Conservation (phyloP, 352 stramenopile species). For the Pythium dissimile region DNA sequence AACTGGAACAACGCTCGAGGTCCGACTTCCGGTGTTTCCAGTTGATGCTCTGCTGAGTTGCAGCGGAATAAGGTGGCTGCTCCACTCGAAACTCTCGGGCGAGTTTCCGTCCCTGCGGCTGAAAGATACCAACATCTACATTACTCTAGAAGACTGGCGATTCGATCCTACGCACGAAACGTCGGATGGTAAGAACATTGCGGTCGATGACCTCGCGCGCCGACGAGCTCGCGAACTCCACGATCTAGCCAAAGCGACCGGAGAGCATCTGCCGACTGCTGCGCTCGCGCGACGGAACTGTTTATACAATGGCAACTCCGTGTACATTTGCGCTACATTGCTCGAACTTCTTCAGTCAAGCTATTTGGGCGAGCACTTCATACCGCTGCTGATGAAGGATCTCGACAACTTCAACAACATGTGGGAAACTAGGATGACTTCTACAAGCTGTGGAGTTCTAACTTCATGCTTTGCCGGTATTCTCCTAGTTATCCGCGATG, state of each 20-base stretch:
- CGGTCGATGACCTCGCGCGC: too few relatives aligned
- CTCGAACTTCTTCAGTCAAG: constrained; percentile 1
- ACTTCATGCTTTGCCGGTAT: background rate
- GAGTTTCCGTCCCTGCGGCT: background rate
- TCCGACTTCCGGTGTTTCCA: background rate
- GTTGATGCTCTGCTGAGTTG: constrained; percentile 2
- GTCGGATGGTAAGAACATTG: too few relatives aligned
- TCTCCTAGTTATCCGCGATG: background rate
- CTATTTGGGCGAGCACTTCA: constrained; percentile 7
- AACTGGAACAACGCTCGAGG: background rate
- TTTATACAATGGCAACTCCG: too few relatives aligned
- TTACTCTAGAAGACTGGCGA: background rate
- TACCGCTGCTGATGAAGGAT: constrained; percentile 1
- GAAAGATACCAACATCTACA: constrained; percentile 2
- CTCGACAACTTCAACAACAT: background rate
- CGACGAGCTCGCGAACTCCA: too few relatives aligned
- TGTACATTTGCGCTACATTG: constrained; percentile 7
- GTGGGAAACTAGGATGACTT: background rate
- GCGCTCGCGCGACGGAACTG: too few relatives aligned
- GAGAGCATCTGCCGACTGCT: too few relatives aligned
- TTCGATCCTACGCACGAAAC: too few relatives aligned
- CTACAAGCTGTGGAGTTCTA: background rate
- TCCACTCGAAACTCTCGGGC: background rate
- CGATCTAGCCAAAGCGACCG: too few relatives aligned
- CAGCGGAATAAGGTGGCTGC: background rate